Percentiles rank a stretch among this genome's conserved stretches.
phyloP scores from a whole-genome alignment of 257 asterid species.

The Fraxinus quadrangulata region DNA sequence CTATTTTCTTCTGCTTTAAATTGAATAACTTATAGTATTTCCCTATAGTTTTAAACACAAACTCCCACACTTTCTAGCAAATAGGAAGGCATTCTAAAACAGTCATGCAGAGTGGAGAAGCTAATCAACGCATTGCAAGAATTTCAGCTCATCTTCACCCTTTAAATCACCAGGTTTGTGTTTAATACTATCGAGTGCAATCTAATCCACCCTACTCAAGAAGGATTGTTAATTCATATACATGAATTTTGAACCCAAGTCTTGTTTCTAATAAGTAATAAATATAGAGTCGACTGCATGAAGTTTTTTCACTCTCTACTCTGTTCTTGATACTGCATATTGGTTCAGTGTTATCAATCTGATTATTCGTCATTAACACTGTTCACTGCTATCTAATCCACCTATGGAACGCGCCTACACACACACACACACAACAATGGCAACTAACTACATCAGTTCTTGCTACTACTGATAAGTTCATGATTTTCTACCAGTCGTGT shows the following conservation, averaged over 20 bases:
- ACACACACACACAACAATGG: no score
- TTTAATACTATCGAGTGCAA: background rate
- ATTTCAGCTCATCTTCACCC: slow-evolving; percentile 90
- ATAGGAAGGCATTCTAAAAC: background rate
- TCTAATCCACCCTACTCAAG: background rate
- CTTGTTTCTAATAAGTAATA: no score
- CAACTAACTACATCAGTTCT: no score
- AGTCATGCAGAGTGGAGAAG: slow-evolving; percentile 49
- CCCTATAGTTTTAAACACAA: background rate
- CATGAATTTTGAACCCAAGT: background rate
- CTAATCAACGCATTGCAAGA: slow-evolving; percentile 69
- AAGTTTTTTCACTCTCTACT: no score
- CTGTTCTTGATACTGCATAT: no score
- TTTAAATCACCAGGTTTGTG: slow-evolving; percentile 57
- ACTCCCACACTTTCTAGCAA: background rate
- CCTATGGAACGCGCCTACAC: no score
- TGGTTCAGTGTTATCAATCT: no score
- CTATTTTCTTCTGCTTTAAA: slow-evolving; percentile 7
- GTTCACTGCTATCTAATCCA: no score
- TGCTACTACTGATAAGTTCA: background rate
- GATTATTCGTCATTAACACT: no score
- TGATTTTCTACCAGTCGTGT: background rate
- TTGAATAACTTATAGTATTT: background rate
- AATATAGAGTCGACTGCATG: no score
- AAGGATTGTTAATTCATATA: background rate